phyloP scores from a whole-genome alignment of 768 basidiomycete species.

The Mycena amicta region DNA sequence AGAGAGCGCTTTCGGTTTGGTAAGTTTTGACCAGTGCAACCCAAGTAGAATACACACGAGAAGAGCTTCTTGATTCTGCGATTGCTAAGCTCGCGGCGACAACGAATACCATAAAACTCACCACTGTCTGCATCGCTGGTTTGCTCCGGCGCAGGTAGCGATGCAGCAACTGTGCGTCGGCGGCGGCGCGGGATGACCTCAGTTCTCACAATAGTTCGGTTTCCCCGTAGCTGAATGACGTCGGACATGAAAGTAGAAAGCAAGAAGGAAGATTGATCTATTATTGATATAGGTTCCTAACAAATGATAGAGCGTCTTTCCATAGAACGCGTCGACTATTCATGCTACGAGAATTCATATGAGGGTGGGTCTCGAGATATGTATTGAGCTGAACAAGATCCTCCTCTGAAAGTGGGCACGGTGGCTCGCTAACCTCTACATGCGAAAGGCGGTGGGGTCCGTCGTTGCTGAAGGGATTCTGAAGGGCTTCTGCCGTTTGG shows the following conservation, averaged over 20 bases:
- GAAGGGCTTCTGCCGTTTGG: neutral
- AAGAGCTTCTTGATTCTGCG: neutral
- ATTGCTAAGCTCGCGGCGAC: neutral
- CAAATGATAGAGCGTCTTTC: conserved; percentile 1
- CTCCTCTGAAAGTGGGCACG: neutral
- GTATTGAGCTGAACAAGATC: neutral
- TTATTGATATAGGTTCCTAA: conserved; percentile 5
- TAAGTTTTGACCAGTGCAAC: neutral
- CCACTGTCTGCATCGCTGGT: neutral
- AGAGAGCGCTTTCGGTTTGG: neutral
- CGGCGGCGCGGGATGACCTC: neutral
- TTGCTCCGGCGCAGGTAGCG: neutral
- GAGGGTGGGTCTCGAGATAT: neutral
- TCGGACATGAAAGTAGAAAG: neutral
- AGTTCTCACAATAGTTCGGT: neutral
- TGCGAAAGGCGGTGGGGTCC: conserved; percentile 10
- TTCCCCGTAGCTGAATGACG: neutral
- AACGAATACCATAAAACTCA: neutral
- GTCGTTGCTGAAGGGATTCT: conserved; percentile 9
- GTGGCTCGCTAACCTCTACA: conserved; percentile 2
- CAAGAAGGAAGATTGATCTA: neutral
- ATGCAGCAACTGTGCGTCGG: neutral
- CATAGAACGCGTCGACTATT: conserved; percentile 7
- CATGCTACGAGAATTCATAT: conserved; percentile 7
- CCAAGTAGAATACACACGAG: neutral